A percentile compares a stretch with the other conserved stretches of the same genome.
Evolutionary conservation across 2,329 filamentous ascomycete genomes (phyloP).

Genomic region (Diaporthe ilicicola): DNA sequence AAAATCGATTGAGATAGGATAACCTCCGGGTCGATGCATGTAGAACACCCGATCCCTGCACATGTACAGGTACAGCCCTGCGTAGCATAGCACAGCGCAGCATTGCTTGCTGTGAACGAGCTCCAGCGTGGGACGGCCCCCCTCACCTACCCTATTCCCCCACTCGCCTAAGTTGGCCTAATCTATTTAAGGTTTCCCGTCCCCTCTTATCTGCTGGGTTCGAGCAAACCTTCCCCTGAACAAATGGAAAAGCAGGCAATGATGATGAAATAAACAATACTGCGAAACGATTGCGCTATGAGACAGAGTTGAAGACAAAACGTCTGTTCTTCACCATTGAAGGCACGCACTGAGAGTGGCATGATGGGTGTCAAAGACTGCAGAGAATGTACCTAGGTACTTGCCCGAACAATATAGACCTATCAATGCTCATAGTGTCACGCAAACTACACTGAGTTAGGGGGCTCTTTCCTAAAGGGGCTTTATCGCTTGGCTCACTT

Average conservation of each 20-base stretch:
- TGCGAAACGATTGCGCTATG: too few relatives aligned
- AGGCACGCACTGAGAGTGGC: too few relatives aligned
- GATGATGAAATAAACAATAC: background rate
- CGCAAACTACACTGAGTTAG: too few relatives aligned
- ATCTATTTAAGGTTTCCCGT: slow-evolving; percentile 4
- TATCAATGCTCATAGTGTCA: too few relatives aligned
- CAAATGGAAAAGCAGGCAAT: too few relatives aligned
- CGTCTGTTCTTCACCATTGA: too few relatives aligned
- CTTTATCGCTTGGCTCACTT: too few relatives aligned
- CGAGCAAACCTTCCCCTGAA: background rate
- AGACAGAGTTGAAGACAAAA: too few relatives aligned
- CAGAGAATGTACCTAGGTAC: too few relatives aligned
- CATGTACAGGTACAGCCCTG: background rate
- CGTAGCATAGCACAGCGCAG: background rate
- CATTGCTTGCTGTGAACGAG: background rate
- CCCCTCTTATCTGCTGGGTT: background rate
- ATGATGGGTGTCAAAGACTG: too few relatives aligned
- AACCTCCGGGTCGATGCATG: background rate
- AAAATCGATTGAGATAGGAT: background rate
- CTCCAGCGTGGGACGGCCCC: background rate
- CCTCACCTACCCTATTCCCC: background rate
- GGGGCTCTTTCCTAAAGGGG: too few relatives aligned
- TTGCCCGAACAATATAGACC: too few relatives aligned
- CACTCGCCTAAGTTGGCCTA: background rate
- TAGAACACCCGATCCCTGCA: background rate